Evolutionary conservation across 108 stramenopile genomes (phyloP).

Genomic region (Conticribra guillardii): DNA sequence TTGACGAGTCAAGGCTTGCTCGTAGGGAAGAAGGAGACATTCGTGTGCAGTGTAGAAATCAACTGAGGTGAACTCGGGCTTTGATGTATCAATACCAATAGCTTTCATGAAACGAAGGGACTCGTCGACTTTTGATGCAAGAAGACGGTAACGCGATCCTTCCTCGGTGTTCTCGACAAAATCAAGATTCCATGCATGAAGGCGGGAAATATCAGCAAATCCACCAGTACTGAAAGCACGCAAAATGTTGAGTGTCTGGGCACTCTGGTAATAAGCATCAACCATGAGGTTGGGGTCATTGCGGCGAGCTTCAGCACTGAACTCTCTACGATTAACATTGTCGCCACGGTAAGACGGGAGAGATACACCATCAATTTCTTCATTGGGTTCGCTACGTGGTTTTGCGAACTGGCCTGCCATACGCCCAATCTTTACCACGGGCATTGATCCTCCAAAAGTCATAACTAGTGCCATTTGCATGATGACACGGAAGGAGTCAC

Average conservation of each 20-base stretch:
- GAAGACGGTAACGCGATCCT: conserved; percentile 89
- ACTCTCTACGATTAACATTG: conserved; percentile 95
- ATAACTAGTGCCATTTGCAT: conserved; percentile 95
- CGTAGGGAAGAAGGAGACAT: conserved; percentile 97
- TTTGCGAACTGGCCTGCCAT: conserved; percentile 99
- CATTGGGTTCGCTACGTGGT: conserved; percentile 92
- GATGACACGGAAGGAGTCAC: conserved; percentile 93
- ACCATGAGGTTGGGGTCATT: conserved; percentile 87
- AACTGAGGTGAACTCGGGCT: conserved; percentile 87
- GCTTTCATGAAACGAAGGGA: conserved; percentile 97
- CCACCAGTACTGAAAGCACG: conserved; percentile 96
- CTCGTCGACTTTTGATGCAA: conserved; percentile 93
- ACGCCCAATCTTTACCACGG: conserved; percentile 96
- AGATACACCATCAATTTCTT: conserved; percentile 80
- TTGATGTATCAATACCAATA: conserved; percentile 91
- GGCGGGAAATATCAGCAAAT: conserved; percentile 93
- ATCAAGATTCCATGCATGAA: conserved; percentile 98
- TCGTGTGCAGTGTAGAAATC: conserved; percentile 98
- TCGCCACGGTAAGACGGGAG: conserved; percentile 97
- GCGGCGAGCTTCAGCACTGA: conserved; percentile 89
- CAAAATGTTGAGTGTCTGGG: conserved; percentile 96
- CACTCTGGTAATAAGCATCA: conserved; percentile 91
- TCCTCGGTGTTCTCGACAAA: conserved; percentile 95
- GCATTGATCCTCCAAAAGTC: conserved; percentile 95
- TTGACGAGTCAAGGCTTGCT: conserved; percentile 95